Evolutionary conservation across 345 rosid genomes (phyloP).

Genomic region (Lenwebbia sp.): DNA sequence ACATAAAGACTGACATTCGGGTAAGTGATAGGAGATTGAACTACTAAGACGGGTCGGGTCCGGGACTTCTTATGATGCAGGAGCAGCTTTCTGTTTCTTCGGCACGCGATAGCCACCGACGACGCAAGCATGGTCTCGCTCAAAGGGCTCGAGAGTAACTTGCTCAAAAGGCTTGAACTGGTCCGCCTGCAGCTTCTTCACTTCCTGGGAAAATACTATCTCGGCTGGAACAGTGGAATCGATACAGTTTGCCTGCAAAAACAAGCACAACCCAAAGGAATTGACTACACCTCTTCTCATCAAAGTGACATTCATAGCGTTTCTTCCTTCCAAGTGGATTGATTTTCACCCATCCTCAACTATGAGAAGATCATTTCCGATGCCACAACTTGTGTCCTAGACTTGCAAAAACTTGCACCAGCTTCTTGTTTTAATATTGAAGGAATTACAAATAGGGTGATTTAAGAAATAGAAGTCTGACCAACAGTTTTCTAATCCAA

Average conservation of each 20-base stretch:
- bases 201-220: slow-evolving; percentile 77
- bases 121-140: slow-evolving; percentile 95
- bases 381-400: background rate
- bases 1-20: background rate
- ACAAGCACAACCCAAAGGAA: background rate
- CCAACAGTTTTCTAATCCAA: background rate
- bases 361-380: background rate
- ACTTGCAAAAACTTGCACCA: background rate
- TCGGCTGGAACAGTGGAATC: slow-evolving; percentile 88
- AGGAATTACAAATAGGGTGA: background rate
- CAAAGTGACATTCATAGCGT: background rate
- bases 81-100: slow-evolving; percentile 57
- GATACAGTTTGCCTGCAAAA: slow-evolving; percentile 75
- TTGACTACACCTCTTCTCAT: background rate
- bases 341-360: background rate
- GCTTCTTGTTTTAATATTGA: background rate
- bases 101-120: slow-evolving; percentile 84
- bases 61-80: background rate
- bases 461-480: background rate
- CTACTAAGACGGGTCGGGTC: background rate
- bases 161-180: slow-evolving; percentile 88
- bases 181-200: slow-evolving; percentile 71
- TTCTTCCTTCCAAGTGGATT: background rate
- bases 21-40: background rate
- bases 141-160: slow-evolving; percentile 91